phyloP scores from a whole-genome alignment of 208 protist species.

The Tritrichomonas foetus region DNA sequence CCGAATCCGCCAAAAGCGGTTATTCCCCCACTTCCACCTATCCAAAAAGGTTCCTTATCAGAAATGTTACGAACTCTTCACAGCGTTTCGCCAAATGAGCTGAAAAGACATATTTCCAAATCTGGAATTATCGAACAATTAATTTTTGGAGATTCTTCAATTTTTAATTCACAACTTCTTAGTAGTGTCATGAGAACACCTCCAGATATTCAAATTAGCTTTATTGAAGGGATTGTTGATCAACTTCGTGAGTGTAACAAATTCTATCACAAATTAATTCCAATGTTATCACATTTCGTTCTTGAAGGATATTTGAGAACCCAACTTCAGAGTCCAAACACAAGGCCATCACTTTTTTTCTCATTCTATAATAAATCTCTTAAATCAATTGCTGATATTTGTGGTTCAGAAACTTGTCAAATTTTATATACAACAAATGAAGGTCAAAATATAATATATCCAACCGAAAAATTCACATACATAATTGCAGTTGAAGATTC shows the following conservation, averaged over 20 bases:
- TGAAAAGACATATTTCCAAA: background rate
- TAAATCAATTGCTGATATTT: background rate
- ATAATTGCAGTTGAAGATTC: conserved; percentile 3
- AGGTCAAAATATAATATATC: background rate
- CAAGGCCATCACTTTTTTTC: background rate
- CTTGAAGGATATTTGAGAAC: background rate
- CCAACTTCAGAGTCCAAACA: background rate
- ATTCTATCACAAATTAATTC: background rate
- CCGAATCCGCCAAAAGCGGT: background rate
- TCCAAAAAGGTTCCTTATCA: background rate
- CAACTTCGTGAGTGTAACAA: background rate
- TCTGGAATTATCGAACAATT: background rate
- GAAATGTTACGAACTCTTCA: background rate
- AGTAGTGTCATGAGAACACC: background rate
- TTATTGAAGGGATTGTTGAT: background rate
- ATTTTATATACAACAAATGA: background rate
- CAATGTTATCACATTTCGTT: background rate
- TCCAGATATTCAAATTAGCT: background rate
- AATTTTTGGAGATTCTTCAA: background rate
- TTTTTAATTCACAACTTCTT: background rate
- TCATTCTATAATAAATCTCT: background rate
- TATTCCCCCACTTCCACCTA: background rate
- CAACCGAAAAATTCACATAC: background rate
- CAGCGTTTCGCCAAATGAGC: background rate
- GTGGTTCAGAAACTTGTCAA: background rate